Conservation (phyloP, 371 early-diverging fungal genomes). For the Entomophthora muscae region DNA sequence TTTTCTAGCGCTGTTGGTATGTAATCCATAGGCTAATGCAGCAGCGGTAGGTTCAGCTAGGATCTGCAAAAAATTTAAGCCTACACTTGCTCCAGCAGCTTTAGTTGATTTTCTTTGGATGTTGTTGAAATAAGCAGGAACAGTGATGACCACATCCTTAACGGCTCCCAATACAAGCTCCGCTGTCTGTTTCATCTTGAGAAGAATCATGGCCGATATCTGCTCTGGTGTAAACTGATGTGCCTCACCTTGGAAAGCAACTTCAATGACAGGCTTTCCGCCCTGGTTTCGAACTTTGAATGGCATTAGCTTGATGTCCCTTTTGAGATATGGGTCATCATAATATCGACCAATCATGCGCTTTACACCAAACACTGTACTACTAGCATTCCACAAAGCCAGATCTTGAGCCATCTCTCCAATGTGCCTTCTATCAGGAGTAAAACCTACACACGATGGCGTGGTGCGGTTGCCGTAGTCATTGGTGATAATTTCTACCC, state of each 20-base stretch:
- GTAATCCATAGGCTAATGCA: constrained; percentile 87
- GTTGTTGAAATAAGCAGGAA: constrained; percentile 90
- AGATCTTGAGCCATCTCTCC: constrained; percentile 8
- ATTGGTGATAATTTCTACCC: constrained; percentile 80
- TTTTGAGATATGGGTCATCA: constrained; percentile 64
- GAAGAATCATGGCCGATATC: constrained; percentile 82
- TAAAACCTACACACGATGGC: constrained; percentile 74
- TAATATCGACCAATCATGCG: constrained; percentile 81
- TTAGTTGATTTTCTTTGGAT: constrained; percentile 69
- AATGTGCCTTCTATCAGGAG: constrained; percentile 63
- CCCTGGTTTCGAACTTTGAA: constrained; percentile 81
- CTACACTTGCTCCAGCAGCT: constrained; percentile 61
- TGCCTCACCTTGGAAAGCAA: no score
- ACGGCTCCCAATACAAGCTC: constrained; percentile 89
- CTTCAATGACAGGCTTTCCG: no score
- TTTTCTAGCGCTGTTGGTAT: constrained; percentile 63
- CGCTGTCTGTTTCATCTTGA: constrained; percentile 93
- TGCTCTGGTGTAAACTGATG: constrained; percentile 94
- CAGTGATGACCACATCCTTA: constrained; percentile 87
- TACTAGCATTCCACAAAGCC: constrained; percentile 84
- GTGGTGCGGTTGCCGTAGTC: constrained; percentile 70
- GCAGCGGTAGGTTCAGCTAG: constrained; percentile 93
- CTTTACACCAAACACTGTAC: constrained; percentile 90
- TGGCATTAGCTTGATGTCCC: constrained; percentile 80
- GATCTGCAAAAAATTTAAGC: constrained; percentile 56